These are phyloP conservation scores for Penicillium verrucosum DNA, from an alignment of 2,329 filamentous ascomycete genomes.

Conservation along the genomic window DNA sequence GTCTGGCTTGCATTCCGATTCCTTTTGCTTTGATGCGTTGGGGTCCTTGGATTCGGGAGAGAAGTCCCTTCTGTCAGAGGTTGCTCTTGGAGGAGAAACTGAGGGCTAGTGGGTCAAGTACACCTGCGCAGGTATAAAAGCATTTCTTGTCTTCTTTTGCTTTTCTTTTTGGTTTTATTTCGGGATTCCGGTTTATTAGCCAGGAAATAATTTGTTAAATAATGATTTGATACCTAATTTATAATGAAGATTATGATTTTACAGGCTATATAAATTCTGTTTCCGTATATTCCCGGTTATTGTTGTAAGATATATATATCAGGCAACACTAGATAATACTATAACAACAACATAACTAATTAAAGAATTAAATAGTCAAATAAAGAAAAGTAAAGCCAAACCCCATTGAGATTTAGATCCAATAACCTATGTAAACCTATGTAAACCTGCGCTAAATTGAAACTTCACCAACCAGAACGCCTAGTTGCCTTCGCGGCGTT, in stretches of 20 bases:
- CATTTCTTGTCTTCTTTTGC: neutral
- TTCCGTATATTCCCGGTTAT: neutral
- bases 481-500: neutral
- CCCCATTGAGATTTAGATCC: neutral
- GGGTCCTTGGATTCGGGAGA: constrained; percentile 27
- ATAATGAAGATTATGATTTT: neutral
- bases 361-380: neutral
- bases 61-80: constrained; percentile 32
- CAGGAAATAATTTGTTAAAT: neutral
- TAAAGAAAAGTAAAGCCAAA: neutral
- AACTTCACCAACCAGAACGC: neutral
- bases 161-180: neutral
- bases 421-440: neutral
- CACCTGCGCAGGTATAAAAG: constrained; percentile 13
- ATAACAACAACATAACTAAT: too few species aligned
- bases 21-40: constrained; percentile 38
- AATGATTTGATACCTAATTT: neutral
- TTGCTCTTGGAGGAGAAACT: constrained; percentile 23
- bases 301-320: neutral
- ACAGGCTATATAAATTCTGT: neutral
- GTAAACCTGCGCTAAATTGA: neutral
- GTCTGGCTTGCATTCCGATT: constrained; percentile 39
- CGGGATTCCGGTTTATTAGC: neutral
- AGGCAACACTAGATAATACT: neutral
- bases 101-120: constrained; percentile 14